Conservation (phyloP, 202 grass and related monocot genomes). For the Zizania palustris region DNA sequence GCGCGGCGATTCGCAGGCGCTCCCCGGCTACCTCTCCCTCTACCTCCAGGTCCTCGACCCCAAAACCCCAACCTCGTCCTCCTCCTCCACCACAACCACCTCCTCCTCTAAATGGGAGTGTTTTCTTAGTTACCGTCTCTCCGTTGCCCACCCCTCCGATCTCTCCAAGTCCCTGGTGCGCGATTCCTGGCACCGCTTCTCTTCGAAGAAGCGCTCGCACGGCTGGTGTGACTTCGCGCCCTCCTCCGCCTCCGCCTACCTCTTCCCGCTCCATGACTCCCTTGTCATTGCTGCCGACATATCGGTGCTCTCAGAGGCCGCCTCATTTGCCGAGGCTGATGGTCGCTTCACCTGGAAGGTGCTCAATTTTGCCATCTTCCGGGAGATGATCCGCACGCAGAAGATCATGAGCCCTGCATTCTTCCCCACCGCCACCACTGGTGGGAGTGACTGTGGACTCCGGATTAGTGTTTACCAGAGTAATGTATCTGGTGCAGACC, state of each 20-base stretch:
- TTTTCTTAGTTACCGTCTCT: slow-evolving; percentile 87
- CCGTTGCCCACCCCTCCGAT: slow-evolving; percentile 59
- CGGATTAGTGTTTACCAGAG: slow-evolving; percentile 93
- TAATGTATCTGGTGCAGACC: slow-evolving; percentile 61
- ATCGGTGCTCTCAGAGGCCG: slow-evolving; percentile 71
- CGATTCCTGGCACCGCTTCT: slow-evolving; percentile 96
- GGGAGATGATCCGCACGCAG: slow-evolving; percentile 85
- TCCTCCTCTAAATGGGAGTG: slow-evolving; percentile 81
- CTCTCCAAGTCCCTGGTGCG: slow-evolving; percentile 63
- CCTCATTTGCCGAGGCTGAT: slow-evolving; percentile 58
- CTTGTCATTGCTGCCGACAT: slow-evolving; percentile 78
- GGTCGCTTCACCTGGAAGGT: slow-evolving; percentile 94
- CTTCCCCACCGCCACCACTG: slow-evolving; percentile 44
- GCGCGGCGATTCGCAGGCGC: slow-evolving; percentile 73
- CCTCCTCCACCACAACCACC: slow-evolving; percentile 53
- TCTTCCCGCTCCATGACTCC: slow-evolving; percentile 61
- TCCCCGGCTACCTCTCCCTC: slow-evolving; percentile 88
- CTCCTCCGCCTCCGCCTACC: slow-evolving; percentile 49
- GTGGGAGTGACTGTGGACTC: slow-evolving; percentile 63
- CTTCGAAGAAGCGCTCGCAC: slow-evolving; percentile 91
- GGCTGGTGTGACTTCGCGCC: slow-evolving; percentile 95
- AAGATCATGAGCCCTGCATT: slow-evolving; percentile 92
- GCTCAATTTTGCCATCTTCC: slow-evolving; percentile 76
- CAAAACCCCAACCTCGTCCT: slow-evolving; percentile 68
- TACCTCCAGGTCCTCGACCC: slow-evolving; percentile 98